phyloP scores from a whole-genome alignment of 108 stramenopile species.

The Nitzschia sp. region DNA sequence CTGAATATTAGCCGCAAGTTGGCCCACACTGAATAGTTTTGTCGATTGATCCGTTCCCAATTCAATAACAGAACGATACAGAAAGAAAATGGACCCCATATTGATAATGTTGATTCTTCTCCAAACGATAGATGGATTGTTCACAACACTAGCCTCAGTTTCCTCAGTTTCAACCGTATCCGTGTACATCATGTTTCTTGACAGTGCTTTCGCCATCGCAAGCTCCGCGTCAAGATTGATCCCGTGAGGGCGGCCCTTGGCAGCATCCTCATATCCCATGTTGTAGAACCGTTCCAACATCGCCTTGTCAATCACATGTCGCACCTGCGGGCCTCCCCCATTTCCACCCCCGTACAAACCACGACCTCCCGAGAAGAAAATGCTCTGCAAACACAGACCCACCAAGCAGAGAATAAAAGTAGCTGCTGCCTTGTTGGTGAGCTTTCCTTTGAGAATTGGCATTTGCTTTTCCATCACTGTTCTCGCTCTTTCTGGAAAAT shows the following conservation, averaged over 20 bases:
- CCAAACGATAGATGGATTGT: not conserved
- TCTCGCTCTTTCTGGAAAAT: constrained; percentile 33
- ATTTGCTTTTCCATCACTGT: constrained; percentile 32
- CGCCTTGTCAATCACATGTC: constrained; percentile 7
- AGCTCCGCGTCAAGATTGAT: constrained; percentile 23
- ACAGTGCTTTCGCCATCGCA: not conserved
- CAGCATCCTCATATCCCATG: constrained; percentile 55
- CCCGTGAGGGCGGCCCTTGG: constrained; percentile 29
- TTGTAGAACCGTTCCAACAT: constrained; percentile 47
- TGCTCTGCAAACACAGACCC: constrained; percentile 12
- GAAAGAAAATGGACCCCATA: constrained; percentile 28
- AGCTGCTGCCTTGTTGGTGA: constrained; percentile 23
- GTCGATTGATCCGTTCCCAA: constrained; percentile 36
- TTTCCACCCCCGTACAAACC: not conserved
- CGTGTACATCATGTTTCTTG: not conserved
- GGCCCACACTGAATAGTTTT: constrained; percentile 22
- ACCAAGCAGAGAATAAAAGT: constrained; percentile 28
- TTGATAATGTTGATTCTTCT: constrained; percentile 19
- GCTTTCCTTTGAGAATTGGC: constrained; percentile 25
- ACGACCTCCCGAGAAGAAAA: constrained; percentile 8
- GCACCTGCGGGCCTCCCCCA: not conserved
- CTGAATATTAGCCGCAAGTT: constrained; percentile 40
- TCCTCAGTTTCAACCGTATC: not conserved
- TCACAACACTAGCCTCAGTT: not conserved
- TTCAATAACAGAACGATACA: constrained; percentile 34